Base-by-base conservation (phyloP, 2,329 filamentous ascomycete species). In the Arthrobotrys musiformis region DNA sequence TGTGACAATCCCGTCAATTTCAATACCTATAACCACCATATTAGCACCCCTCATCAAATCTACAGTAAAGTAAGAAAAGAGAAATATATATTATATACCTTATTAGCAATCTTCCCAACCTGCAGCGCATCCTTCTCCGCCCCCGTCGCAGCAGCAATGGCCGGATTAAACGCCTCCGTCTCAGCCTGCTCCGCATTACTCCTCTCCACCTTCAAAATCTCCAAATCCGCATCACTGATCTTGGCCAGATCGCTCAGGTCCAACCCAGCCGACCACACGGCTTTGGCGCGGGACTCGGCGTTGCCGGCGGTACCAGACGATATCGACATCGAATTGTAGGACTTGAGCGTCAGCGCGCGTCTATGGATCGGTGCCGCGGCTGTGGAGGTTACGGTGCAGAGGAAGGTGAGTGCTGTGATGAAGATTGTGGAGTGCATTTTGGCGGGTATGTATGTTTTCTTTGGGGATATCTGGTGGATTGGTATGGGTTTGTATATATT, bases 161-260 rank as follows among this genome's bases (percentile, higher is more conserved):
- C 87, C 1, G 85, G 81, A 79, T 89, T 88, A 82, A 89, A 89
- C 1, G 85, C 87, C 0, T 85, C 82, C 0, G 81, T 83, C 81
- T 89, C 88, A 1, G 87, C 87, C 58, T 86, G 83, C 80, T 89
- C 88, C 70, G 86, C 86, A 26, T 86, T 86, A 61, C 84, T 81
- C 79, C 88, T 87, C 77, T 87, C 86, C 2, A 83, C 84, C 79
- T 86, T 84, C 60, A 89, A 83, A 79, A 87, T 85, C 30, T 84
- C 83, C 22, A 88, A 81, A 77, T 89, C 87, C 5, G 82, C 83
- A 17, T 84, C 70, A 28, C 85, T 84, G 26, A 88, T 86, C 9
- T 81, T 82, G 5, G 81, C 83, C 0, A 84, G 83, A 67, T 86
- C 84, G 54, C 83, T 83, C 8, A 85, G 81, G 79, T 88, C 84